Conservation (phyloP, 1,284 basidiomycete species). For the Sporisorium exsertum region DNA sequence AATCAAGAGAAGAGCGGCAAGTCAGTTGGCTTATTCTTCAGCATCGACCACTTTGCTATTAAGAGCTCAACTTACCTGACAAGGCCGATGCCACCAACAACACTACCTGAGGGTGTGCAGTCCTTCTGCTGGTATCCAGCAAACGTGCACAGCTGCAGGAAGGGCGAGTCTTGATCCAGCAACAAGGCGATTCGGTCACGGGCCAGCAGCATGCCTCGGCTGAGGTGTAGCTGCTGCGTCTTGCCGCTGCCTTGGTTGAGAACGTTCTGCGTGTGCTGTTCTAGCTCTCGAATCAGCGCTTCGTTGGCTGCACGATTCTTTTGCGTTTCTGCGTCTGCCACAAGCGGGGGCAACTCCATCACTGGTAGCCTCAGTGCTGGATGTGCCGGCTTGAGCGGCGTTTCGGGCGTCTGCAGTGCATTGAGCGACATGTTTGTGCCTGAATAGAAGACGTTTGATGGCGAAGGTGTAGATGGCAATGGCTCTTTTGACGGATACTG, state of each 20-base stretch:
- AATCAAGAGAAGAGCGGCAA: not conserved
- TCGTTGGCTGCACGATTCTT: constrained; percentile 4
- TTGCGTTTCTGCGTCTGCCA: not conserved
- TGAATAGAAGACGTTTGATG: not conserved
- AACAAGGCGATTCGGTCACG: constrained; percentile 6
- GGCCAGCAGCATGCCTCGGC: constrained; percentile 7
- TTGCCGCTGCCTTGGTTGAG: constrained; percentile 5
- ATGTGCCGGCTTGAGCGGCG: constrained; percentile 4
- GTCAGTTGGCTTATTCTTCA: not conserved
- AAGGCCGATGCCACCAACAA: constrained; percentile 4
- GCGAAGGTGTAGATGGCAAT: not conserved
- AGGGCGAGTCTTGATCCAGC: constrained; percentile 7
- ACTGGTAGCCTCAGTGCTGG: constrained; percentile 10
- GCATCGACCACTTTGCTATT: not conserved
- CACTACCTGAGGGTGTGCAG: constrained; percentile 4
- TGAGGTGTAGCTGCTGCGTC: constrained; percentile 6
- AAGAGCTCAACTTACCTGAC: constrained; percentile 1
- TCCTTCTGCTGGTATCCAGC: constrained; percentile 8
- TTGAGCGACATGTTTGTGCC: not conserved
- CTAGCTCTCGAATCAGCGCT: not conserved
- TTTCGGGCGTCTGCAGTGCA: constrained; percentile 6
- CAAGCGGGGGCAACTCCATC: constrained; percentile 2
- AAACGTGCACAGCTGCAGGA: constrained; percentile 8
- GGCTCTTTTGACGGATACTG: too few relatives aligned
- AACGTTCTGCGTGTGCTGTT: not conserved